Conservation (phyloP, 345 rosid genomes). For the Melaleuca alternifolia region DNA sequence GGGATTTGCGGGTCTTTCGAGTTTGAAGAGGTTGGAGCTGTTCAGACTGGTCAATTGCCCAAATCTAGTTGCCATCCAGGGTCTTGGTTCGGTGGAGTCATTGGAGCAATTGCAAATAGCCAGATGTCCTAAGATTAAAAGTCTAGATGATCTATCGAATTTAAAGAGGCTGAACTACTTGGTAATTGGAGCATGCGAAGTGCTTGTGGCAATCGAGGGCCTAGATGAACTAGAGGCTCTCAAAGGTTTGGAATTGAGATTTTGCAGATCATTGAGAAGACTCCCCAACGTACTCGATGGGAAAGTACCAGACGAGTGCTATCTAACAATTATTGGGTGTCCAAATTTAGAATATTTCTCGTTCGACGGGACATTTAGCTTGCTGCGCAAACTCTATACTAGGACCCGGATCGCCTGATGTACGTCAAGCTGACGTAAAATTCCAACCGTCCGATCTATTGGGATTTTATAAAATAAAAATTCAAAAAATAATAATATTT, state of each 20-base stretch:
- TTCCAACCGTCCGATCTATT: too few species aligned
- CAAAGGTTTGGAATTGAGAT: rapidly evolving
- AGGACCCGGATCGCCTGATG: too few species aligned
- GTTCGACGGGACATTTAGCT: too few species aligned
- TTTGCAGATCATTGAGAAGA: too few species aligned
- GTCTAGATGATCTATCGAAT: background rate
- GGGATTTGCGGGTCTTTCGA: background rate
- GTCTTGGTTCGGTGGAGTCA: background rate
- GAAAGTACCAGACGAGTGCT: too few species aligned
- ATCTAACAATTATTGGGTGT: rapidly evolving
- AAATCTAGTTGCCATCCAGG: background rate
- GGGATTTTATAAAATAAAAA: too few species aligned
- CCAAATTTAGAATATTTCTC: too few species aligned
- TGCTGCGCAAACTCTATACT: too few species aligned
- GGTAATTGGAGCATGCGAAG: rapidly evolving
- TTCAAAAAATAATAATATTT: too few species aligned
- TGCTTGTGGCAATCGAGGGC: background rate
- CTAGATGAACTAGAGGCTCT: background rate
- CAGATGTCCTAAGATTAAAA: background rate
- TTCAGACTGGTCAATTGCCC: background rate
- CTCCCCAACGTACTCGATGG: too few species aligned
- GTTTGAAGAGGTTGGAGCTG: background rate
- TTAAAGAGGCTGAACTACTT: background rate
- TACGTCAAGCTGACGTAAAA: too few species aligned
- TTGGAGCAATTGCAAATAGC: background rate